Conservation (phyloP, 2,329 filamentous ascomycete species). For the Pleochaeta shiraiana region DNA sequence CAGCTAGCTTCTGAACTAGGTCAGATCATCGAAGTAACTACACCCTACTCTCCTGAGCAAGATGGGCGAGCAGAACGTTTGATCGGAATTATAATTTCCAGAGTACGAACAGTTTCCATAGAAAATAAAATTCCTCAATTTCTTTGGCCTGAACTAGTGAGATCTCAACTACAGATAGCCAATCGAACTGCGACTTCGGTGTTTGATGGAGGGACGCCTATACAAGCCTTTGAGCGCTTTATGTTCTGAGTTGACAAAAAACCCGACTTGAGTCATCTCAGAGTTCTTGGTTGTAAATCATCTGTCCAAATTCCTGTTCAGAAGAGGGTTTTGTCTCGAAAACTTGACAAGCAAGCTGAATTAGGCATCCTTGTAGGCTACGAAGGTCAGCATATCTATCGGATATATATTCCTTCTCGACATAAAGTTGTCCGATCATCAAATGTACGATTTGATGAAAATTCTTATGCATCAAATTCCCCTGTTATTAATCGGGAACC, state of each 20-base stretch:
- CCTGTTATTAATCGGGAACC: no score
- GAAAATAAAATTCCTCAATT: slow-evolving; percentile 4
- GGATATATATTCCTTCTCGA: no score
- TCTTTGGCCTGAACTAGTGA: slow-evolving; percentile 4
- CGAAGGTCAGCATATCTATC: no score
- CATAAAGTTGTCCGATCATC: no score
- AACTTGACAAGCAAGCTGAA: no score
- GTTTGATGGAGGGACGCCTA: background rate
- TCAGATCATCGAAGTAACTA: background rate
- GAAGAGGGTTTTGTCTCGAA: background rate
- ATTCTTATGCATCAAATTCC: no score
- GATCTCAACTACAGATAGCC: background rate
- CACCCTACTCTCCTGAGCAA: background rate
- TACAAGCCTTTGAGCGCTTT: background rate
- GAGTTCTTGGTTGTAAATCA: background rate
- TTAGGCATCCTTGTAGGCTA: no score
- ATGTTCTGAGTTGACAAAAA: background rate
- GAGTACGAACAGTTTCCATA: background rate
- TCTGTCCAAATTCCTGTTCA: background rate
- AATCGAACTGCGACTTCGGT: background rate
- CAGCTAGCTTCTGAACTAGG: background rate
- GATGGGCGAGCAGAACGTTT: background rate
- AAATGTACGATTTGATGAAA: no score
- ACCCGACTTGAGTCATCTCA: background rate
- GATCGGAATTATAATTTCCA: background rate